These are phyloP conservation scores for Brasenia schreberi DNA, from an alignment of 164 flowering plant genomes.

Conservation along the genomic window DNA sequence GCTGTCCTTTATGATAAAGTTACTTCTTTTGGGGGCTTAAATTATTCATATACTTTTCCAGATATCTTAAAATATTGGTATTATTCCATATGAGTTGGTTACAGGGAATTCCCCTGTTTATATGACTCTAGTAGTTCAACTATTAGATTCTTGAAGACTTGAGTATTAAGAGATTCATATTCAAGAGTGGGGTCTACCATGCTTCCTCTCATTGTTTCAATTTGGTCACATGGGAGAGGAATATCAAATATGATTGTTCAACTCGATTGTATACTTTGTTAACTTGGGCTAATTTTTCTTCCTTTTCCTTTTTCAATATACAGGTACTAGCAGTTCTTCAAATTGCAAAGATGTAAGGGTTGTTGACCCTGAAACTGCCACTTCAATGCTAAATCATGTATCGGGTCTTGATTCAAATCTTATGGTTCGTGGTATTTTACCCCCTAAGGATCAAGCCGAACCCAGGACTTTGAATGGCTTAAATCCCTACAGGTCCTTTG, in stretches of 20 bases:
- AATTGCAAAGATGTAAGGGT: slow-evolving; percentile 60
- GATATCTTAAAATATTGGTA: too few species aligned
- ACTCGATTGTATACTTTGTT: background rate
- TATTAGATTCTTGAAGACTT: too few species aligned
- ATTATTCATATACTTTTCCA: too few species aligned
- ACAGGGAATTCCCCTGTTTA: too few species aligned
- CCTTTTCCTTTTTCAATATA: too few species aligned
- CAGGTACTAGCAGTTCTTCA: background rate
- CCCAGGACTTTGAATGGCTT: background rate
- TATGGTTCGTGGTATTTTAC: background rate
- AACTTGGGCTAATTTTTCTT: too few species aligned
- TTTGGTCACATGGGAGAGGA: background rate
- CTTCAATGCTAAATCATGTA: slow-evolving; percentile 9
- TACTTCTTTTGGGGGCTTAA: too few species aligned
- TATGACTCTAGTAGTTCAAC: too few species aligned
- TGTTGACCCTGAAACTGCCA: slow-evolving; percentile 44
- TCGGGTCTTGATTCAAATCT: background rate
- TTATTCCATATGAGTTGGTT: too few species aligned
- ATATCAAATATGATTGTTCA: background rate
- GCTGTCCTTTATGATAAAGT: too few species aligned
- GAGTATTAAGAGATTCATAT: background rate
- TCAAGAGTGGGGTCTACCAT: background rate
- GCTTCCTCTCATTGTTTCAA: background rate
- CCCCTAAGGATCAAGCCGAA: background rate
- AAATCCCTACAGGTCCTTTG: slow-evolving; percentile 19